Evolutionary conservation across 2,329 filamentous ascomycete genomes (phyloP), one percentile per base, ranked within the genome.

Genomic region (Metarhizium anisopliae): DNA sequence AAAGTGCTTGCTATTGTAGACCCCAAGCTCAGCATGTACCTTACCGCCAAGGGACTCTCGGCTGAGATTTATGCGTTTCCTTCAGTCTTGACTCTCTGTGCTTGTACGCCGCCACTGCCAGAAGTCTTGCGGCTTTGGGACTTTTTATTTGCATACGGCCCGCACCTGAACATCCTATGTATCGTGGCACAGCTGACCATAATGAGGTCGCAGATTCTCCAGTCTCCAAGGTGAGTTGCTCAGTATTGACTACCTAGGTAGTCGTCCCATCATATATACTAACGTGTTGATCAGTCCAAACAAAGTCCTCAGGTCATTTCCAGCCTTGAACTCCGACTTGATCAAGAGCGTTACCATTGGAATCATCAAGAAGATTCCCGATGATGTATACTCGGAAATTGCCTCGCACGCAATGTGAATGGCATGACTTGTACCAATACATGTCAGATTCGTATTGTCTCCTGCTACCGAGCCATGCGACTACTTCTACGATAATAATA

Each of bases 31-130:
- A 91, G 88, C 65, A 75, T 85, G 30, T 91, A 96, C 68, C 80
- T 99, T 35, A 87, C 89, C 57, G 84, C 85, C 55, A 95, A 96
- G 70, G 89, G 89, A 13, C 84, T 99, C 70, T 86, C 90, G 59
- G 94, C 94, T 2, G 90, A 96, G 74, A 88, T 99, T 55, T 99
- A 97, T 68, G 94, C 93, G 2, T 99, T 99, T 66, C 90, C 94
- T 2, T 95, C 90, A 1, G 94, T 99, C 0, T 77, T 97, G 60
- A 99, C 94, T 0, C 80, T 99, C 52, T 96, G 91, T 67, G 94
- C 94, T 30, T 97, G 94, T 70, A 99, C 94, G 16, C 94, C 94
- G 16, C 94, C 94, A 2, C 72, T 99, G 55, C 93, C 93, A 0
- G 93, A 99, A 72, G 94, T 99, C 0, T 73, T 99, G 55, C 83